These are phyloP conservation scores for Chlamydomonas reinhardtii DNA, from an alignment of 163 green algal species.

Conservation along the genomic window DNA sequence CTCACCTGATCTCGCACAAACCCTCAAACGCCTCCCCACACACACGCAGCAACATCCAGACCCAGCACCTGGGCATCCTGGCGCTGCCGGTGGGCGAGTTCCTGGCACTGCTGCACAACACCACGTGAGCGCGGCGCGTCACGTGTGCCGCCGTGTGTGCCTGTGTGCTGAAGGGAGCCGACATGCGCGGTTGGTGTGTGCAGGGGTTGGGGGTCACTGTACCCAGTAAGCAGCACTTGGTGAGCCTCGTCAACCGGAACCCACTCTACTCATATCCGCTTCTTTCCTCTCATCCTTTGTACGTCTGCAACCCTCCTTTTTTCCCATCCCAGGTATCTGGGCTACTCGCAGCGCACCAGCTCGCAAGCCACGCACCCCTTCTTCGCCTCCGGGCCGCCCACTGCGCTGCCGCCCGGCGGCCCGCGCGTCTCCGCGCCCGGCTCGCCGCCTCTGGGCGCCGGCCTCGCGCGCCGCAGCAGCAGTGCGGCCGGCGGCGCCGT, in stretches of 20 bases:
- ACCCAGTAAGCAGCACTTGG: too few relatives aligned
- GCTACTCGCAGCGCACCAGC: slow-evolving; percentile 62
- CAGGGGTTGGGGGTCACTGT: too few relatives aligned
- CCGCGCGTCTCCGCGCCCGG: not conserved
- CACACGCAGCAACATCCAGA: slow-evolving; percentile 72
- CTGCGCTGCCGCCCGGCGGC: not conserved
- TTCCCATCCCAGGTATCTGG: slow-evolving; percentile 65
- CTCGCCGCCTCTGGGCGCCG: not conserved
- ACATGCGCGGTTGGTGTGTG: too few relatives aligned
- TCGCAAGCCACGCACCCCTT: slow-evolving; percentile 52
- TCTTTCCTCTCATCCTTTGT: too few relatives aligned
- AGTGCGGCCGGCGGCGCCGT: too few relatives aligned
- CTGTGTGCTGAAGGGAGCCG: too few relatives aligned
- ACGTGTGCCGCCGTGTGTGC: too few relatives aligned
- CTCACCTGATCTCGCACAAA: too few relatives aligned
- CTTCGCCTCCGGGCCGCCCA: slow-evolving; percentile 49
- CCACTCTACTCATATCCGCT: too few relatives aligned
- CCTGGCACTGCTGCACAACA: slow-evolving; percentile 83
- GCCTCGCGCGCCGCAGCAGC: not conserved
- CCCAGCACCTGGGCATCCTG: slow-evolving; percentile 83
- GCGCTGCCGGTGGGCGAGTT: slow-evolving; percentile 91
- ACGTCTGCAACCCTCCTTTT: too few relatives aligned
- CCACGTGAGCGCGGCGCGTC: slow-evolving; percentile 21
- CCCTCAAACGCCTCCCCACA: too few relatives aligned
- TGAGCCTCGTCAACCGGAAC: too few relatives aligned